Evolutionary conservation across 83 land plant species (phyloP), one percentile per base, ranked within the genome.

Genomic region (Isoetes engelmannii): DNA sequence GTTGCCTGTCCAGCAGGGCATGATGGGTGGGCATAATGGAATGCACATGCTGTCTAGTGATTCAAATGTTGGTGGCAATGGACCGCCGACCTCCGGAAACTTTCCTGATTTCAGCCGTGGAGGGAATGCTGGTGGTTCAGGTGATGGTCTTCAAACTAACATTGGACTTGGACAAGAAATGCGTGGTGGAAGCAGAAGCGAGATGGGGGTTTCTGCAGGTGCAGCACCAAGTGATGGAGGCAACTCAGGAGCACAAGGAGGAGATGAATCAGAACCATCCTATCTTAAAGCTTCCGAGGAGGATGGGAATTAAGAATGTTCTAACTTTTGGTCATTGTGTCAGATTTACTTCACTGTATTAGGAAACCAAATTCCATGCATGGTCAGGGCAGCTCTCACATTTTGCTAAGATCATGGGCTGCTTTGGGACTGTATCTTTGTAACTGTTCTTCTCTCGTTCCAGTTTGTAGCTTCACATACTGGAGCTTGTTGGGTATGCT

Each of bases 211-310:
- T 28, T 28, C 37, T 28, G 37, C 37, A 28, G 37, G 37, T 28
- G 37, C 60, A 4, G 77, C 74, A 13, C 66, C 45, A 5, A 79
- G 72, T 47, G 82, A 70, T 7, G 71, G 80, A 28, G 82, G 79
- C 7, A 79, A 73, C 6, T 57, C 61, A 60, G 69, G 79, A 4
- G 73, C 61, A 7, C 80, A 72, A 9, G 70, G 63, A 55, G 79
- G 76, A 41, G 82, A 84, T 55, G 87, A 75, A 6, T 46, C 79
- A 12, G 84, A 81, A 47, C 64, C 74, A 43, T 69, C 78, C 7
- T 86, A 86, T 66, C 68, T 84, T 53, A 86, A 86, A 69, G 77
- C 72, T 50, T 63, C 84, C 21, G 84, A 76, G 43, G 89, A 80
- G 54, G 82, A 78, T 47, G 77, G 82, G 15, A 78, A 69, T 47